Evolutionary conservation across 1,139 yeast species (phyloP).

Genomic region (Scheffersomyces stambukii): DNA sequence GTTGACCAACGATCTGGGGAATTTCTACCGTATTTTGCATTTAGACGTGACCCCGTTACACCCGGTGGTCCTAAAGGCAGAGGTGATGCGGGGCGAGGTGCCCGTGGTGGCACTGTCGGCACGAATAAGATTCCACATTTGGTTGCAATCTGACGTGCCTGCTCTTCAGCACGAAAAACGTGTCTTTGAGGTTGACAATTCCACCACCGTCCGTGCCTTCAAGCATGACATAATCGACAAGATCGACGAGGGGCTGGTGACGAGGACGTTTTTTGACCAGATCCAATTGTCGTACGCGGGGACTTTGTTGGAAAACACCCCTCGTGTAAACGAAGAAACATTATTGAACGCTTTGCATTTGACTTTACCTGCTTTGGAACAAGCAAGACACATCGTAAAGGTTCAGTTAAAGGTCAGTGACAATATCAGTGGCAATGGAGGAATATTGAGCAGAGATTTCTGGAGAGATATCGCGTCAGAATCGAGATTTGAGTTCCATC

Average conservation of each 20-base stretch:
- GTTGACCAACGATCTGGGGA: conserved; percentile 11
- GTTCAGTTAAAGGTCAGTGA: conserved; percentile 12
- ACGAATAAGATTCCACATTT: conserved; percentile 8
- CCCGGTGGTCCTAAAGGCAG: too few species aligned
- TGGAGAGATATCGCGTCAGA: conserved; percentile 24
- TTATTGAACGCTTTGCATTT: conserved; percentile 14
- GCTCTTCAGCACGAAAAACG: conserved; percentile 18
- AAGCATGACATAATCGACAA: conserved; percentile 20
- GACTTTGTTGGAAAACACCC: conserved; percentile 8
- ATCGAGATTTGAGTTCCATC: conserved; percentile 21
- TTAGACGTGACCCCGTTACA: conserved; percentile 29
- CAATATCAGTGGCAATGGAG: conserved; percentile 16
- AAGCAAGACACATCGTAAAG: conserved; percentile 9
- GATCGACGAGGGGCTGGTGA: conserved; percentile 20
- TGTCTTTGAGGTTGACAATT: conserved; percentile 21
- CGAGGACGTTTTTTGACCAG: conserved; percentile 29
- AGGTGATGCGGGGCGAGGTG: too few species aligned
- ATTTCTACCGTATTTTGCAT: conserved; percentile 16
- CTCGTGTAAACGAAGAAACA: conserved; percentile 7
- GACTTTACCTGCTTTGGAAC: conserved; percentile 9
- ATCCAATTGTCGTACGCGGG: conserved; percentile 15
- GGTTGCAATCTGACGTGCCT: conserved; percentile 15
- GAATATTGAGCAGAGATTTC: conserved; percentile 25
- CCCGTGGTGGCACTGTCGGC: too few species aligned
- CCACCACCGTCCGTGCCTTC: conserved; percentile 20